Percentiles rank a stretch among this genome's conserved stretches.
Conservation (phyloP, 2,329 filamentous ascomycete species). For the Diplodia corticola region DNA sequence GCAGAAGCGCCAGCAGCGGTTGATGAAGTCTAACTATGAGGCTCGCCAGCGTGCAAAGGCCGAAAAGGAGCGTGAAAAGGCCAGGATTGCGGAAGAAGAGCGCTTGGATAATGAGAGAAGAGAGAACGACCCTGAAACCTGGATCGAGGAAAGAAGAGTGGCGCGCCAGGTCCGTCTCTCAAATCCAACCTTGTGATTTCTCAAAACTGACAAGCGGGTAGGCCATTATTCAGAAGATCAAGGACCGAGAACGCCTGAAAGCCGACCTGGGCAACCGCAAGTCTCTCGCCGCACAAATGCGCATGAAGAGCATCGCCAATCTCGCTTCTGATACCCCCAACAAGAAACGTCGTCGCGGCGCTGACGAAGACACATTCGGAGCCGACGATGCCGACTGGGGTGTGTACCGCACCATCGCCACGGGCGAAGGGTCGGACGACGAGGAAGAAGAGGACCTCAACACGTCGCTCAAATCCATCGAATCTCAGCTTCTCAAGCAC, state of each 20-base stretch:
- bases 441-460: conserved; percentile 89
- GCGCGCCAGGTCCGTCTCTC: conserved; percentile 58
- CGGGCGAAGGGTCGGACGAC: conserved; percentile 77
- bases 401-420: conserved; percentile 89
- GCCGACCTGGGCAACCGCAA: conserved; percentile 95
- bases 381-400: conserved; percentile 98
- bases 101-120: conserved; percentile 80
- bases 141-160: conserved; percentile 79
- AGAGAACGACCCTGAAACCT: conserved; percentile 79
- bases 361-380: conserved; percentile 94
- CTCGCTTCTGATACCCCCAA: conserved; percentile 83
- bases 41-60: conserved; percentile 90
- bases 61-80: conserved; percentile 92
- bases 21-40: conserved; percentile 94
- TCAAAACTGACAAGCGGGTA: conserved; percentile 36
- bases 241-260: conserved; percentile 89
- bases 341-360: conserved; percentile 81
- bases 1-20: conserved; percentile 85
- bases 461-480: conserved; percentile 70
- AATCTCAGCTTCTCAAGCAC: conserved; percentile 80
- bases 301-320: conserved; percentile 98
- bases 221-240: conserved; percentile 76
- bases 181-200: conserved; percentile 7
- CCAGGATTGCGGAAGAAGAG: conserved; percentile 78
- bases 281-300: conserved; percentile 90